Evolutionary conservation across 2,329 filamentous ascomycete genomes (phyloP).

Genomic region (Scedosporium dehoogii): DNA sequence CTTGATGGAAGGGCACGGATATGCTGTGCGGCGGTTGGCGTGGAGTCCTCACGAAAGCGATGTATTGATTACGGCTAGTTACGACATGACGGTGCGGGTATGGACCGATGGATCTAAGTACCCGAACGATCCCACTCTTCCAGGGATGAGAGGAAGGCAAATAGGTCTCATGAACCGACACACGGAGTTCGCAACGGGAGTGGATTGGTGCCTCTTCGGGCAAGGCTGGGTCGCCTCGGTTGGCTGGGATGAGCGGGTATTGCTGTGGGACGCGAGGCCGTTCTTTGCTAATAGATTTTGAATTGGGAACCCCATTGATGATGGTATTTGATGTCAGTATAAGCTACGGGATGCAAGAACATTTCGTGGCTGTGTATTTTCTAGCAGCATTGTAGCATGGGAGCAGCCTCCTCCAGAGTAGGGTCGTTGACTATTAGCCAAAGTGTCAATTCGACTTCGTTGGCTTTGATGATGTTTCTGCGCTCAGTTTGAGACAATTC

Average conservation of each 20-base stretch:
- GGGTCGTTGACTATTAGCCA: not conserved
- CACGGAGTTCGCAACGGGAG: constrained; percentile 91
- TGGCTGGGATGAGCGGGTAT: constrained; percentile 85
- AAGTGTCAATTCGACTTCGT: not conserved
- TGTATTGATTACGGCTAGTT: constrained; percentile 78
- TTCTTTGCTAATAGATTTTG: constrained; percentile 16
- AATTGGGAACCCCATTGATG: no score
- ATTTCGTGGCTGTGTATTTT: not conserved
- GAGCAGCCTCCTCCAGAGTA: not conserved
- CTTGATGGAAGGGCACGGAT: constrained; percentile 76
- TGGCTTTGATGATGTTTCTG: no score
- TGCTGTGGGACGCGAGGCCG: constrained; percentile 79
- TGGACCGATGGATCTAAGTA: constrained; percentile 67
- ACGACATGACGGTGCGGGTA: constrained; percentile 94
- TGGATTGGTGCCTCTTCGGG: constrained; percentile 97
- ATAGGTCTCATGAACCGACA: constrained; percentile 84
- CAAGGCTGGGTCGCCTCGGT: constrained; percentile 90
- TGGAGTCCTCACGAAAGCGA: constrained; percentile 95
- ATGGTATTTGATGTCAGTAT: constrained; percentile 11
- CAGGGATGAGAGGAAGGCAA: constrained; percentile 51
- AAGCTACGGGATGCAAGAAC: not conserved
- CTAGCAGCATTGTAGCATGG: not conserved
- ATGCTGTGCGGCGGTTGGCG: constrained; percentile 73
- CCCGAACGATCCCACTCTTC: constrained; percentile 22
- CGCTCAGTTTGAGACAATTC: no score